Base-by-base conservation (phyloP, 2,329 filamentous ascomycete species). In the Alternaria viburni region DNA sequence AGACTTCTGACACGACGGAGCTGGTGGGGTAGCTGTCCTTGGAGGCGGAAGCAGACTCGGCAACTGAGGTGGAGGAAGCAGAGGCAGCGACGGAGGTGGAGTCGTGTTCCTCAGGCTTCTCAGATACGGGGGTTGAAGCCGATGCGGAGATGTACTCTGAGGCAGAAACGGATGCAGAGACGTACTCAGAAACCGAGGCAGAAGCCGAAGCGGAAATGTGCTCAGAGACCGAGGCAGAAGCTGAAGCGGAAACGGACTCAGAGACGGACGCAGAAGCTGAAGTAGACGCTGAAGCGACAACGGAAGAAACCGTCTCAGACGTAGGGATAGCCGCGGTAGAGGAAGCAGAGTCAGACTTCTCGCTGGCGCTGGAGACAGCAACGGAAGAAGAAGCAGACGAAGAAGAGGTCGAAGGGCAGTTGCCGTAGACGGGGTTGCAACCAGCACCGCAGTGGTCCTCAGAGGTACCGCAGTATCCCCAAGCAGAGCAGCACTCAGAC, bases 401-500 rank as follows among this genome's bases (percentile, higher is more conserved):
- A 25, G 52, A 60, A 21, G 56, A 57, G 28, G 52, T 47, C 11
- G 28, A 46, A 62, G 59, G 59, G 60, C 72, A 74, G 23, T 57
- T 73, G 8, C 77, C 74, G 57, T 74, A 77, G 45, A 55, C 19
- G 12, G 70, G 61, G 62, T 79, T 74, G 65, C 76, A 79, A 13
- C 72, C 72, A 26, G 68, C 64, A 21, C 69, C 68, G 57, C 76
- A 78, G 61, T 77, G 67, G 26, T 69, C 75, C 28, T 60, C 54
- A 5, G 71, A 69, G n/a, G 66, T 57, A 49, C 77, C 74, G 54
- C 83, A 85, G 65, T 72, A 79, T 23, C 82, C 82, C 59, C 76
- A 79, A 57, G 71, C 71, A 21, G 80, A 83, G 75, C 83, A 85
- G 74, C 83, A 84, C 61, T 79, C 70, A 5, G 82, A 81, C 60